Percentiles rank a stretch among this genome's conserved stretches.
phyloP scores from a whole-genome alignment of 257 asterid genomes.

The Solanum bulbocastanum region DNA sequence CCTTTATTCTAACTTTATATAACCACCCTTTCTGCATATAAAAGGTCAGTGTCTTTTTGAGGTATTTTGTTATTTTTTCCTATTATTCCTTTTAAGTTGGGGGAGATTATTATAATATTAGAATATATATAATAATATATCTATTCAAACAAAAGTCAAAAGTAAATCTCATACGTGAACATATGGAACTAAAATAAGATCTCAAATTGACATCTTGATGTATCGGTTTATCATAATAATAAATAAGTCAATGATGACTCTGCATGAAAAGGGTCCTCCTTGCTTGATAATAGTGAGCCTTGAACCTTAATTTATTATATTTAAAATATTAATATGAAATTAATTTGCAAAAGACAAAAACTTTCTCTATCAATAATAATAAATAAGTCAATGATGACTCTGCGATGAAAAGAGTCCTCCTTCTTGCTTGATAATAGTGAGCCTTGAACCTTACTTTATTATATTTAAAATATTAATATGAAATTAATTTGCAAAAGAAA shows the following conservation, averaged over 20 bases:
- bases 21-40: background rate
- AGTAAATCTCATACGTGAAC: background rate
- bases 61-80: background rate
- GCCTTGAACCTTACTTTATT: background rate
- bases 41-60: background rate
- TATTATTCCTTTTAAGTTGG: background rate
- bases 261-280: background rate
- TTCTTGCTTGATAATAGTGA: background rate
- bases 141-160: too few relatives aligned
- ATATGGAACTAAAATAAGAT: background rate
- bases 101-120: background rate
- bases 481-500: too few relatives aligned
- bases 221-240: fast-evolving
- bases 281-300: background rate
- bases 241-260: background rate
- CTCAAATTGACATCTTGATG: background rate
- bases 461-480: too few relatives aligned
- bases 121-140: too few relatives aligned
- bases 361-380: background rate
- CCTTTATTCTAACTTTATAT: background rate
- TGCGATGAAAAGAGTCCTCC: fast-evolving
- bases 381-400: background rate
- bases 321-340: too few relatives aligned
- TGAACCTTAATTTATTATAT: background rate
- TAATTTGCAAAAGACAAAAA: too few relatives aligned